Conservation (phyloP, 2,329 filamentous ascomycete genomes). For the Scedosporium boydii region DNA sequence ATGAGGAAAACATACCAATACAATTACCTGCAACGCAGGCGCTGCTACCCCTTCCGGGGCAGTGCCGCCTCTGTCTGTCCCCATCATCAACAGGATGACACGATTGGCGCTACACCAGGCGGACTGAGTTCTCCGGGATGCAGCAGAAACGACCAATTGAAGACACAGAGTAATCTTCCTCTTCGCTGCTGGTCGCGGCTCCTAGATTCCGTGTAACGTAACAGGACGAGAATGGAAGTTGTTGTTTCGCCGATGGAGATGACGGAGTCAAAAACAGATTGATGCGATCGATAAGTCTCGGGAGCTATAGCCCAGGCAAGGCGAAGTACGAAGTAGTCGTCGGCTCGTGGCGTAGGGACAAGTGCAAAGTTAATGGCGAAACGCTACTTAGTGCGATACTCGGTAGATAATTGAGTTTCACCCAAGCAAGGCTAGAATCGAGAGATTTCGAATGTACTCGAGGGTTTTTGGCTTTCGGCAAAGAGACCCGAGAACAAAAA, state of each 20-base stretch:
- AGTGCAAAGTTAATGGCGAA: neutral
- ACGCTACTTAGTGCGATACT: neutral
- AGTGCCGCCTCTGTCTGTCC: neutral
- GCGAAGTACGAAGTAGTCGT: too few species aligned
- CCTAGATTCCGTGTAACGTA: neutral
- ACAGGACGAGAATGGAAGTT: neutral
- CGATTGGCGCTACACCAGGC: neutral
- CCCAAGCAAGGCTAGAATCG: neutral
- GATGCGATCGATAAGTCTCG: neutral
- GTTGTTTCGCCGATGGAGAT: neutral
- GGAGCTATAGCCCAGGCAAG: neutral
- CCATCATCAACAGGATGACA: neutral
- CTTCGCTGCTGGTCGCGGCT: neutral
- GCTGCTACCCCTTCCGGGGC: neutral
- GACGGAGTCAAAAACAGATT: neutral
- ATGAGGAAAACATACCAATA: slow-evolving; percentile 50
- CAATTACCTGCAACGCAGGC: slow-evolving; percentile 62
- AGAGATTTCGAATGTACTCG: too few species aligned
- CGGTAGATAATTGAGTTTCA: neutral
- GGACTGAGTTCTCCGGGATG: neutral
- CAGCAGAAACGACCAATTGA: neutral
- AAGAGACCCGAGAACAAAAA: neutral
- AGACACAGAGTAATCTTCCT: neutral
- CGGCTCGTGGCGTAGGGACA: neutral
- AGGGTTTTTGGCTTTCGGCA: too few species aligned